These are phyloP conservation scores for Craspedostauros australis DNA, from an alignment of 108 stramenopile genomes.

Conservation along the genomic window DNA sequence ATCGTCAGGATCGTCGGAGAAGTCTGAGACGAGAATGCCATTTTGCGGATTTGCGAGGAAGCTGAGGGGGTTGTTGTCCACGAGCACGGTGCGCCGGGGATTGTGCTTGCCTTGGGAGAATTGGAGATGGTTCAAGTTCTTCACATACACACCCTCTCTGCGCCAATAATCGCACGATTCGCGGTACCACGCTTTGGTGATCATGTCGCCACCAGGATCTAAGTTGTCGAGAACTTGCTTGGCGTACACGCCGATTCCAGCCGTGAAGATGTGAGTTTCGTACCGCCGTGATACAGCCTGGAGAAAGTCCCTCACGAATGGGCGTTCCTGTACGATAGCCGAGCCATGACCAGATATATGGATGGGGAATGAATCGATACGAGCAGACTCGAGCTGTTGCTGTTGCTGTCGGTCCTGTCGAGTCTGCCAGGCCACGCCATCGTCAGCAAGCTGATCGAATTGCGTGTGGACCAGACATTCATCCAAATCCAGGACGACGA, in stretches of 20 bases:
- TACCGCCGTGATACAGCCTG: slow-evolving; percentile 62
- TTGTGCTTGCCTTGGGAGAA: slow-evolving; percentile 6
- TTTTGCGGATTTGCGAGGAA: slow-evolving; percentile 92
- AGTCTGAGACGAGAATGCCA: slow-evolving; percentile 97
- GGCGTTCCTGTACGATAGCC: slow-evolving; percentile 96
- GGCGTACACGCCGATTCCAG: slow-evolving; percentile 96
- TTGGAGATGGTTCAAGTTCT: slow-evolving; percentile 47
- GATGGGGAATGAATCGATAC: too few relatives aligned
- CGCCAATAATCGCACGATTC: slow-evolving; percentile 82
- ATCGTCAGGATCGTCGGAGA: slow-evolving; percentile 95
- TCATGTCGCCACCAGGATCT: slow-evolving; percentile 82
- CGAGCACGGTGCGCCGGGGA: slow-evolving; percentile 80
- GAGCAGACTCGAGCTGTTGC: too few relatives aligned
- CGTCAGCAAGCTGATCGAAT: too few relatives aligned
- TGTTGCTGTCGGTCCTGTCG: too few relatives aligned
- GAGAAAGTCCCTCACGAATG: slow-evolving; percentile 88
- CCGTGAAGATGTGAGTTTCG: slow-evolving; percentile 96
- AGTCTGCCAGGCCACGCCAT: too few relatives aligned
- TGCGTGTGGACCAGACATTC: slow-evolving; percentile 98
- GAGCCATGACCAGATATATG: too few relatives aligned
- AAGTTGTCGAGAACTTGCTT: slow-evolving; percentile 86
- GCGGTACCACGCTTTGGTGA: slow-evolving; percentile 80
- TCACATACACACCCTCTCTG: slow-evolving; percentile 74
- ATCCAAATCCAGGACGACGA: slow-evolving; percentile 97
- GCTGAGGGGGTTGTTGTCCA: slow-evolving; percentile 95